These are phyloP conservation scores for Musa schizocarpa DNA, from an alignment of 176 grass and related monocot species.

Conservation along the genomic window DNA sequence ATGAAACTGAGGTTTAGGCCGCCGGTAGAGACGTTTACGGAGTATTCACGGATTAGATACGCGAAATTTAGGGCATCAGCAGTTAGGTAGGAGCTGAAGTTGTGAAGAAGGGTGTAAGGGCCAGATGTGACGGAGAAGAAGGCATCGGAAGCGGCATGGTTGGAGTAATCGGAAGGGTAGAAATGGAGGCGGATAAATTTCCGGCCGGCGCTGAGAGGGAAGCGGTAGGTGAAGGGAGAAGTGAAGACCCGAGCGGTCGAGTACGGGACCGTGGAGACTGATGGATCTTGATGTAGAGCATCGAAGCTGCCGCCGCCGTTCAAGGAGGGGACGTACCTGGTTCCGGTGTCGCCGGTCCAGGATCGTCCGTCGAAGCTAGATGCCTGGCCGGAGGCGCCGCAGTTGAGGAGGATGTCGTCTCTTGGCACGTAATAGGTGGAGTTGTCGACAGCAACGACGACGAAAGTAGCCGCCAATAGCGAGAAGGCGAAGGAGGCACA, in stretches of 20 bases:
- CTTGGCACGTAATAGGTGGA: no score
- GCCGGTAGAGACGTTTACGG: conserved; percentile 16
- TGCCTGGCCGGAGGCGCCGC: conserved; percentile 41
- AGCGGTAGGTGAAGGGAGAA: conserved; percentile 65
- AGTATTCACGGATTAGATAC: conserved; percentile 35
- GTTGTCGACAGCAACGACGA: no score
- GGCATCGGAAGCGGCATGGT: conserved; percentile 37
- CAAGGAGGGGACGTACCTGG: conserved; percentile 46
- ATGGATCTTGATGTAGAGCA: conserved; percentile 35
- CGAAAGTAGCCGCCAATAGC: no score
- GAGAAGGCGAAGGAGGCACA: no score
- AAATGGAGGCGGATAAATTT: conserved; percentile 79
- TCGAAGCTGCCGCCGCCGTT: conserved; percentile 7
- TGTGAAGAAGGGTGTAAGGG: conserved; percentile 48
- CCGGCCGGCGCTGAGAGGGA: conserved; percentile 56
- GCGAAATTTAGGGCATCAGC: conserved; percentile 11
- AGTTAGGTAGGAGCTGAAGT: conserved; percentile 74
- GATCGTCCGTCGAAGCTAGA: conserved; percentile 38
- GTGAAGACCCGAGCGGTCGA: conserved; percentile 56
- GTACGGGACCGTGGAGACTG: conserved; percentile 66
- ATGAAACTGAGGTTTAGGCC: conserved; percentile 26
- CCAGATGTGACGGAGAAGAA: conserved; percentile 44
- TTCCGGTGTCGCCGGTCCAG: conserved; percentile 46
- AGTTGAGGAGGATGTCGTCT: conserved; percentile 35
- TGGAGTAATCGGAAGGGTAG: conserved; percentile 59